These are phyloP conservation scores for Syzygium aromaticum DNA, from an alignment of 345 rosid species.

Conservation along the genomic window DNA sequence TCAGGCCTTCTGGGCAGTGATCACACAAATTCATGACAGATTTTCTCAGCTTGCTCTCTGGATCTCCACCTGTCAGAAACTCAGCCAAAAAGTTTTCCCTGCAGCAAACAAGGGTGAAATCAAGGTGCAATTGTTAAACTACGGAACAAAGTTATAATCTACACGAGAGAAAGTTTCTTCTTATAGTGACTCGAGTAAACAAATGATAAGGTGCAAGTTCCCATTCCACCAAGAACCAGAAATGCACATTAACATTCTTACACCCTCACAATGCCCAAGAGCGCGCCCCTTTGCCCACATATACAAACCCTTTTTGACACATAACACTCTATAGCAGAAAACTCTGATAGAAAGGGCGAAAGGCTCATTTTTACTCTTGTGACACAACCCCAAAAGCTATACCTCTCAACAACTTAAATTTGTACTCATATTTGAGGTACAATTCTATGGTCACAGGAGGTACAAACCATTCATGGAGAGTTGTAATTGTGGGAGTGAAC, in stretches of 20 bases:
- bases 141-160: background rate
- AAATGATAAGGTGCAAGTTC: background rate
- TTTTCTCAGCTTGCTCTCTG: constrained; percentile 14
- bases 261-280: background rate
- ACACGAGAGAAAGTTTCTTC: background rate
- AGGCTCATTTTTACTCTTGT: background rate
- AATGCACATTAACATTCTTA: background rate
- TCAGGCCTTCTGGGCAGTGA: constrained; percentile 1
- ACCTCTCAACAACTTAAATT: background rate
- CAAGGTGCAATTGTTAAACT: background rate
- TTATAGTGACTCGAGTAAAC: background rate
- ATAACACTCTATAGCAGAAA: background rate
- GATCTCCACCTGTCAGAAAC: constrained; percentile 19
- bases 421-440: background rate
- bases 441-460: background rate
- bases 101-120: background rate
- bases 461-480: background rate
- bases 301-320: background rate
- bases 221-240: background rate
- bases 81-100: constrained; percentile 15
- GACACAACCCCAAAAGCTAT: background rate
- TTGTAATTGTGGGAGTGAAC: background rate
- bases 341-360: background rate
- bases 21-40: constrained; percentile 9
- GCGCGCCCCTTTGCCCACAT: background rate